phyloP scores from a whole-genome alignment of 441 rosid species.

The Eutrema salsugineum region DNA sequence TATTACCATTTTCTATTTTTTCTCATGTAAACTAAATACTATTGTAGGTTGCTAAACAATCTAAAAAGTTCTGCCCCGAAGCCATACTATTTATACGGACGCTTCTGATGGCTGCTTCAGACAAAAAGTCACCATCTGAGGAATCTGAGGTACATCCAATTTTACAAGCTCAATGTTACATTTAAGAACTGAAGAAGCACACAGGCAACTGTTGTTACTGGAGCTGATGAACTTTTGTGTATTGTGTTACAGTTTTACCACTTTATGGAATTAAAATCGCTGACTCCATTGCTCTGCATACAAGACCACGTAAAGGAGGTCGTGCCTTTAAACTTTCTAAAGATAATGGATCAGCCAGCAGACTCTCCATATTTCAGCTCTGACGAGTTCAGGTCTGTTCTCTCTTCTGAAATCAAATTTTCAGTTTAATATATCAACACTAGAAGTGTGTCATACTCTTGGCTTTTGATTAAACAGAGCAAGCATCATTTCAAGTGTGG shows the following conservation, averaged over 20 bases:
- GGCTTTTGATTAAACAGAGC: conserved; percentile 48
- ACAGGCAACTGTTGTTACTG: neutral
- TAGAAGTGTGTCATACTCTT: conserved; percentile 1
- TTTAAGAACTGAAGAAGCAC: neutral
- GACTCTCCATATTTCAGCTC: conserved; percentile 63
- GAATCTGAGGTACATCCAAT: conserved; percentile 56
- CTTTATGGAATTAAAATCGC: conserved; percentile 56
- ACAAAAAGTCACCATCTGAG: conserved; percentile 38
- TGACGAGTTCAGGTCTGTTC: conserved; percentile 64
- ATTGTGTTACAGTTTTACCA: conserved; percentile 52
- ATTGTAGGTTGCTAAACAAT: conserved; percentile 60
- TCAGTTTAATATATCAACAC: neutral
- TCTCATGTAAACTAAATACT: conserved; percentile 10
- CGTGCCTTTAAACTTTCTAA: conserved; percentile 58
- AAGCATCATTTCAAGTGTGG: conserved; percentile 46
- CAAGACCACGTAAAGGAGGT: conserved; percentile 42
- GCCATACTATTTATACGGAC: conserved; percentile 65
- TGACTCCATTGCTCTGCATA: conserved; percentile 49
- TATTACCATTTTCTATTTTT: neutral
- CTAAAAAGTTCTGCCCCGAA: conserved; percentile 83
- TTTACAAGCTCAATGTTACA: neutral
- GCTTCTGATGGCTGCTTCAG: conserved; percentile 54
- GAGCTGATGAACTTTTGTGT: conserved; percentile 16
- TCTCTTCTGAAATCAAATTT: neutral
- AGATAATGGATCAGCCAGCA: conserved; percentile 61